phyloP scores from a whole-genome alignment of 2,329 filamentous ascomycete genomes.

The Sclerotinia minor region DNA sequence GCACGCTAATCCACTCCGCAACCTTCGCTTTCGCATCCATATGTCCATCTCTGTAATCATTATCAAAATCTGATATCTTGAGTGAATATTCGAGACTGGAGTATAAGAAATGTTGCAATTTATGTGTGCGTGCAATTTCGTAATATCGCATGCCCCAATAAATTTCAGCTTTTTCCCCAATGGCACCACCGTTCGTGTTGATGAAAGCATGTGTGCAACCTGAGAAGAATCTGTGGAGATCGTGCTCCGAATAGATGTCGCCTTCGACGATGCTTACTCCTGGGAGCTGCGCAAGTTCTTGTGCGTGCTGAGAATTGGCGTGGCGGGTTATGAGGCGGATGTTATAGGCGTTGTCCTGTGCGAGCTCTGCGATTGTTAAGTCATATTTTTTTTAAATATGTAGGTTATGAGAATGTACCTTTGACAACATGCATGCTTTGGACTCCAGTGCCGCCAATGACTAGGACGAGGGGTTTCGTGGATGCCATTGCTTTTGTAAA shows the following conservation, averaged over 20 bases:
- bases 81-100: constrained; percentile 45
- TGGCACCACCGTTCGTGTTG: constrained; percentile 47
- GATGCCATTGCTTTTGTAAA: constrained; percentile 8
- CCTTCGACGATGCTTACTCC: constrained; percentile 46
- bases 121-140: constrained; percentile 37
- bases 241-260: constrained; percentile 42
- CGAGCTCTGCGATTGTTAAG: constrained; percentile 18
- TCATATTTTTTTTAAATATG: constrained; percentile 32
- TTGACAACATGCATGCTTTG: constrained; percentile 44
- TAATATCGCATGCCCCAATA: constrained; percentile 44
- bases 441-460: constrained; percentile 45
- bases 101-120: constrained; percentile 41
- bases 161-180: constrained; percentile 41
- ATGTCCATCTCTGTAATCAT: constrained; percentile 44
- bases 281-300: constrained; percentile 42
- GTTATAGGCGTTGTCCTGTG: constrained; percentile 24
- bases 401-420: constrained; percentile 30
- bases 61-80: constrained; percentile 44
- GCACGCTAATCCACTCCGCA: constrained; percentile 32
- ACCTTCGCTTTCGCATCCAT: constrained; percentile 45
- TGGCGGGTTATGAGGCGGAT: constrained; percentile 46
- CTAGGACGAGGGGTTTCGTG: constrained; percentile 54
- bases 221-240: constrained; percentile 43
- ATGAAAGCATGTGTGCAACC: constrained; percentile 44
- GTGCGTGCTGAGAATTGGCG: constrained; percentile 40